A percentile compares a stretch with the other conserved stretches of the same genome.
Evolutionary conservation across 805 yeast genomes (phyloP).

Genomic region (Wickerhamomyces ciferrii): DNA sequence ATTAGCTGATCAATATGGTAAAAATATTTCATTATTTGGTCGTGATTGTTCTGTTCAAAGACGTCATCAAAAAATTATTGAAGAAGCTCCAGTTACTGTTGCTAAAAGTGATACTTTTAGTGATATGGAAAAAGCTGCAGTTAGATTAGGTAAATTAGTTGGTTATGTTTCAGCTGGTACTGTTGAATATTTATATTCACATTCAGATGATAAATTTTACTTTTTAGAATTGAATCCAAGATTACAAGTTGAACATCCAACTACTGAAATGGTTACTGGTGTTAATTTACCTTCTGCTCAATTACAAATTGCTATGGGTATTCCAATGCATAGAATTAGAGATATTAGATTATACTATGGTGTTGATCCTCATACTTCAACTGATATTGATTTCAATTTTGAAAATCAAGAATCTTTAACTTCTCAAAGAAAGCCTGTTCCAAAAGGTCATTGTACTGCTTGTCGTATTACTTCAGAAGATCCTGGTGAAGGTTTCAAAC

Average conservation of each 20-base stretch:
- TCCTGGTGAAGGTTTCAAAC: conserved; percentile 99
- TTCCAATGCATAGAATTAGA: conserved; percentile 90
- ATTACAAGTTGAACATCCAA: conserved; percentile 99
- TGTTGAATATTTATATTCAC: conserved; percentile 93
- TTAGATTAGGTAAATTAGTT: conserved; percentile 90
- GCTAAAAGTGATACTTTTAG: conserved; percentile 83
- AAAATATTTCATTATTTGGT: conserved; percentile 94
- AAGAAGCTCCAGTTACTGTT: conserved; percentile 98
- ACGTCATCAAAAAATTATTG: conserved; percentile 98
- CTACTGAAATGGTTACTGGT: conserved; percentile 99
- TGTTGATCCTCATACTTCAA: conserved; percentile 89
- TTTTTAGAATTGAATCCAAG: conserved; percentile 97
- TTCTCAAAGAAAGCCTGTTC: conserved; percentile 87
- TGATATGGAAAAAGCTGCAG: conserved; percentile 96
- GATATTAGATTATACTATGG: conserved; percentile 94
- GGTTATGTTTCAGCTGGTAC: conserved; percentile 99
- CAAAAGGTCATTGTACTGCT: conserved; percentile 98
- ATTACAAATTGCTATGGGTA: conserved; percentile 98
- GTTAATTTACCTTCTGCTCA: conserved; percentile 98
- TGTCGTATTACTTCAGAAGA: conserved; percentile 99
- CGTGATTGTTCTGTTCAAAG: conserved; percentile 99
- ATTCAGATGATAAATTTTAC: conserved; percentile 90
- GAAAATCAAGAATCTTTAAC: conserved; percentile 62
- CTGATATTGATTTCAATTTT: conserved; percentile 89
- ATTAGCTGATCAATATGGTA: conserved; percentile 97